A percentile compares a stretch with the other conserved stretches of the same genome.
Evolutionary conservation across 352 stramenopile species (phyloP).

Genomic region (Phytophthora sp.): DNA sequence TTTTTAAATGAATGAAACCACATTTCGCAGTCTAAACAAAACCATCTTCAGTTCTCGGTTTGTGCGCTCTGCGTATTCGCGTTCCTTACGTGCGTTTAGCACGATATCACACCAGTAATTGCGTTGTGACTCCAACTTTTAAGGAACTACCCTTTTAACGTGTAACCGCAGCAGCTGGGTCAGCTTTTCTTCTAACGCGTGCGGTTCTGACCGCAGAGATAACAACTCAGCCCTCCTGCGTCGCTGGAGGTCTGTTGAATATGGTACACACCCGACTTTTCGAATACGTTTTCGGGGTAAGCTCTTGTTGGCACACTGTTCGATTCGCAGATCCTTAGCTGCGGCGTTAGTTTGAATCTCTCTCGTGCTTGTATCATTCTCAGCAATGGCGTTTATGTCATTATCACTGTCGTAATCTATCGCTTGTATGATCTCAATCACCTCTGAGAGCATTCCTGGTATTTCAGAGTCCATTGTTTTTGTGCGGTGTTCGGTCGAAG

Average conservation of each 20-base stretch:
- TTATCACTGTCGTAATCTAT: background rate
- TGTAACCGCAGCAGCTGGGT: background rate
- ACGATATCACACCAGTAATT: background rate
- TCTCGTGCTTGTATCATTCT: background rate
- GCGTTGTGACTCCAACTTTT: background rate
- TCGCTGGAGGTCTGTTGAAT: conserved; percentile 17
- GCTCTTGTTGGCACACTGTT: background rate
- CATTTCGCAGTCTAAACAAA: background rate
- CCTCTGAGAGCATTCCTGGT: background rate
- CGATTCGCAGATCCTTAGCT: too few relatives aligned
- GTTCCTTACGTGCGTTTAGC: background rate
- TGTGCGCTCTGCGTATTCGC: background rate
- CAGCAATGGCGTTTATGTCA: background rate
- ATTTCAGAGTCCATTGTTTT: background rate
- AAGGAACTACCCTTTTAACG: background rate
- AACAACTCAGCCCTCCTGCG: conserved; percentile 4
- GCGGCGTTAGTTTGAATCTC: too few relatives aligned
- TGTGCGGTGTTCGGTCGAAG: background rate
- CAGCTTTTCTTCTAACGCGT: conserved; percentile 1
- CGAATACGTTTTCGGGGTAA: conserved; percentile 15
- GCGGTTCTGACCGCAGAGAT: conserved; percentile 2
- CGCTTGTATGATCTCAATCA: conserved; percentile 1
- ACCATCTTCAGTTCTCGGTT: conserved; percentile 12
- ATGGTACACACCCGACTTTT: conserved; percentile 17
- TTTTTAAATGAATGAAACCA: background rate